Percentiles rank a stretch among this genome's conserved stretches.
Evolutionary conservation across 1,139 yeast species (phyloP).

Genomic region (Blastobotrys persicus): DNA sequence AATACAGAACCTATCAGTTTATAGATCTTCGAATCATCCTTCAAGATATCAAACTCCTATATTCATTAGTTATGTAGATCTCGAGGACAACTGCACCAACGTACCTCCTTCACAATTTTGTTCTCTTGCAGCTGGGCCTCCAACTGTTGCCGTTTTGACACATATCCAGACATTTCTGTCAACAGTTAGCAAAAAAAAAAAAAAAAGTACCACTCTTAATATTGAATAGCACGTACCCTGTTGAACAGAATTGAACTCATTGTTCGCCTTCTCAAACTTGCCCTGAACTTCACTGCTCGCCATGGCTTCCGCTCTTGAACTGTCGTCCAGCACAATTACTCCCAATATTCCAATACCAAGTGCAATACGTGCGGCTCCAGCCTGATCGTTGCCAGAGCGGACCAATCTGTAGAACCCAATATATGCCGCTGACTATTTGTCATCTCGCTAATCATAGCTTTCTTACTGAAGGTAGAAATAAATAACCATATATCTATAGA

Average conservation of each 20-base stretch:
- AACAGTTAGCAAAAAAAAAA: too few relatives aligned
- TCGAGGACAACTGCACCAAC: background rate
- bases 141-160: constrained; percentile 53
- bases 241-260: constrained; percentile 35
- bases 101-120: constrained; percentile 68
- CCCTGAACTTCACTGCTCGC: constrained; percentile 3
- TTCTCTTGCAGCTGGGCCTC: constrained; percentile 81
- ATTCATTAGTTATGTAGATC: background rate
- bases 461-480: too few relatives aligned
- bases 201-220: too few relatives aligned
- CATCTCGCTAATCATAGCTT: too few relatives aligned
- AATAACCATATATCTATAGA: too few relatives aligned
- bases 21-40: constrained; percentile 67
- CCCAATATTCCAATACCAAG: background rate
- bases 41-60: constrained; percentile 61
- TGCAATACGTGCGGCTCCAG: background rate
- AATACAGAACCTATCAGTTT: constrained; percentile 91
- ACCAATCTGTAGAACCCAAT: too few relatives aligned
- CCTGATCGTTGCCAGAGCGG: too few relatives aligned
- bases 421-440: too few relatives aligned
- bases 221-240: constrained; percentile 31
- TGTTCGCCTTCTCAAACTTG: constrained; percentile 29
- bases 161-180: constrained; percentile 25
- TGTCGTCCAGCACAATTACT: background rate
- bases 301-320: background rate